These are phyloP conservation scores for Trebouxia sp. DNA, from an alignment of 139 green algal species.

Conservation along the genomic window DNA sequence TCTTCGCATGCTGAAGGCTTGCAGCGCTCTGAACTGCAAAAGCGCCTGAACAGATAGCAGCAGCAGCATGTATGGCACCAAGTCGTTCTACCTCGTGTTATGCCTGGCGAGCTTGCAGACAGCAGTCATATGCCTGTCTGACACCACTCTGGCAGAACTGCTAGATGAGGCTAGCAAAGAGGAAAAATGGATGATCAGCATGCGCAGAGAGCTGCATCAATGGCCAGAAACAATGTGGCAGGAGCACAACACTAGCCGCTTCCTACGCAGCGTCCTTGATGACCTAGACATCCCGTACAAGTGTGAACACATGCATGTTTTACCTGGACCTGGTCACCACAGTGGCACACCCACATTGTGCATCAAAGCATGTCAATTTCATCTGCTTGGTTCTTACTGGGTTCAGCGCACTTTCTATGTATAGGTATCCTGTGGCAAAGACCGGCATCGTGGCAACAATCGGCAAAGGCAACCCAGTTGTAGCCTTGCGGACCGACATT, in stretches of 20 bases:
- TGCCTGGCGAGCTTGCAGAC: neutral
- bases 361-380: neutral
- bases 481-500: constrained; percentile 87
- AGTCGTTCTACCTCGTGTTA: neutral
- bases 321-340: neutral
- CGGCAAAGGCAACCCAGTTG: constrained; percentile 57
- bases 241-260: constrained; percentile 69
- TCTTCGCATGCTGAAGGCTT: too few relatives aligned
- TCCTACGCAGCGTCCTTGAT: constrained; percentile 61
- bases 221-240: constrained; percentile 71
- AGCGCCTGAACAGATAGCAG: neutral
- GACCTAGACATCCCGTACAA: constrained; percentile 68
- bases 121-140: neutral
- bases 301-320: neutral
- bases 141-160: neutral
- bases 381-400: neutral
- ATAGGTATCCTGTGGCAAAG: constrained; percentile 53
- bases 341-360: neutral
- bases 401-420: neutral
- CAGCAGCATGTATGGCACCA: neutral
- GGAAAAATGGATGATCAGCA: constrained; percentile 41
- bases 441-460: constrained; percentile 82
- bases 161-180: neutral
- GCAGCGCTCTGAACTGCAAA: too few relatives aligned
- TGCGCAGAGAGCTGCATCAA: constrained; percentile 61